A percentile compares a stretch with the other conserved stretches of the same genome.
These are phyloP conservation scores for Gliomastix tumulicola DNA, from an alignment of 2,329 filamentous ascomycete species.

Conservation along the genomic window DNA sequence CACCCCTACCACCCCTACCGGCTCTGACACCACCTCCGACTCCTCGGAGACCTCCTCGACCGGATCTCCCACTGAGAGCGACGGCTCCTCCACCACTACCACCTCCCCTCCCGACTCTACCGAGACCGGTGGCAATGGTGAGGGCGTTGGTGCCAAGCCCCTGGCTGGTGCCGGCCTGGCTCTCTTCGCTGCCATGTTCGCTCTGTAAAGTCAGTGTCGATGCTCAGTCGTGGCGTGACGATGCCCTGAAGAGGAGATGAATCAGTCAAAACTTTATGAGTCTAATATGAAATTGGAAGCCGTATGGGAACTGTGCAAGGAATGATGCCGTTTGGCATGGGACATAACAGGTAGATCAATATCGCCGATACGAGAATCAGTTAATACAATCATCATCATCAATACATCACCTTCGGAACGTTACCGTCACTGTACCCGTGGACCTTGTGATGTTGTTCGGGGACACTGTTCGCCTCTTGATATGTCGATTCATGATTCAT, in stretches of 20 bases:
- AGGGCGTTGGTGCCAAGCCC: conserved; percentile 1
- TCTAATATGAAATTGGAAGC: too few species aligned
- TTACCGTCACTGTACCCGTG: background rate
- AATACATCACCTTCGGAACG: background rate
- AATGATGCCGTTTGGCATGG: too few species aligned
- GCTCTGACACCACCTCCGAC: background rate
- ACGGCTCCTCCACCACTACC: background rate
- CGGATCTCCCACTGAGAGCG: background rate
- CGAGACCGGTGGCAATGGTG: conserved; percentile 1
- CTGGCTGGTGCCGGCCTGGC: conserved; percentile 4
- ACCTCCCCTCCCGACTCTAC: background rate
- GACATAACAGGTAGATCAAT: too few species aligned
- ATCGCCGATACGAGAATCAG: too few species aligned
- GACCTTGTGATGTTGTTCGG: background rate
- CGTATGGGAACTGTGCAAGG: too few species aligned
- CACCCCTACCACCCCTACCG: background rate
- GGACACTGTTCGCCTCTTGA: background rate
- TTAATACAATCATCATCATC: background rate
- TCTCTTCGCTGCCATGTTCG: conserved; percentile 10
- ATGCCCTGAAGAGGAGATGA: too few species aligned
- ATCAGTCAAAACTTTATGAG: too few species aligned
- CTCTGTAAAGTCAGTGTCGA: conserved; percentile 6
- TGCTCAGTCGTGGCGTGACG: too few species aligned
- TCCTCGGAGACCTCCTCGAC: background rate
- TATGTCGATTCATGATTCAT: background rate